A percentile compares a stretch with the other conserved stretches of the same genome.
Evolutionary conservation across 2,329 filamentous ascomycete species (phyloP).

Genomic region (Scedosporium minutisporum): DNA sequence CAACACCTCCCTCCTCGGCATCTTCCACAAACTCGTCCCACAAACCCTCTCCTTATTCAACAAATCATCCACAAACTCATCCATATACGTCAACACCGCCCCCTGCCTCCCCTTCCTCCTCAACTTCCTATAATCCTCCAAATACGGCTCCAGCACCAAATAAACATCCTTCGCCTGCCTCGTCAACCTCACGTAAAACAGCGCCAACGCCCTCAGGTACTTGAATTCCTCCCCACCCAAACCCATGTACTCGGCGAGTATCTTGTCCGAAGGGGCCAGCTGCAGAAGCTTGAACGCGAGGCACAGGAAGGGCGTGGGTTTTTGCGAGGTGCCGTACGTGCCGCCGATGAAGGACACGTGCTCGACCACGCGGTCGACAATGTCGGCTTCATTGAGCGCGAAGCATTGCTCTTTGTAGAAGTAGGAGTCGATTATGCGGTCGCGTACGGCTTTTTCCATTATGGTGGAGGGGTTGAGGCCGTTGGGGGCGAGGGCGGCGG

Average conservation of each 20-base stretch:
- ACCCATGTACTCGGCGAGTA: constrained; percentile 70
- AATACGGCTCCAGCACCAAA: constrained; percentile 65
- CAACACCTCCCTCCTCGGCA: constrained; percentile 70
- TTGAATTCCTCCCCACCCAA: constrained; percentile 69
- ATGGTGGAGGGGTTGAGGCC: constrained; percentile 92
- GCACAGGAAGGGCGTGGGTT: constrained; percentile 86
- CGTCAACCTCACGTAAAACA: constrained; percentile 88
- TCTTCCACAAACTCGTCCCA: constrained; percentile 84
- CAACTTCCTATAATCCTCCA: constrained; percentile 77
- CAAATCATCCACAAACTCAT: constrained; percentile 89
- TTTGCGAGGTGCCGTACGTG: constrained; percentile 74
- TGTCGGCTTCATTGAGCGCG: constrained; percentile 72
- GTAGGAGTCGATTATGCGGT: constrained; percentile 89
- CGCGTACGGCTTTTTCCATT: constrained; percentile 89
- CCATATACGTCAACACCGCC: constrained; percentile 69
- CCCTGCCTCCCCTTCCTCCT: constrained; percentile 65
- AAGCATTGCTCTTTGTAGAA: constrained; percentile 99
- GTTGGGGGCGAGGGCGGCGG: constrained; percentile 65
- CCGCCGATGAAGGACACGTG: constrained; percentile 76
- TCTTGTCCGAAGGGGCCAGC: constrained; percentile 67
- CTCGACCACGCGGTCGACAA: constrained; percentile 84
- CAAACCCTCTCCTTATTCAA: constrained; percentile 83
- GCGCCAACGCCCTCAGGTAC: constrained; percentile 80
- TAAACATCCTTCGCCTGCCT: constrained; percentile 76
- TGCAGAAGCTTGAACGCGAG: constrained; percentile 91